phyloP scores from a whole-genome alignment of 768 basidiomycete genomes.

The Roridomyces roridus region DNA sequence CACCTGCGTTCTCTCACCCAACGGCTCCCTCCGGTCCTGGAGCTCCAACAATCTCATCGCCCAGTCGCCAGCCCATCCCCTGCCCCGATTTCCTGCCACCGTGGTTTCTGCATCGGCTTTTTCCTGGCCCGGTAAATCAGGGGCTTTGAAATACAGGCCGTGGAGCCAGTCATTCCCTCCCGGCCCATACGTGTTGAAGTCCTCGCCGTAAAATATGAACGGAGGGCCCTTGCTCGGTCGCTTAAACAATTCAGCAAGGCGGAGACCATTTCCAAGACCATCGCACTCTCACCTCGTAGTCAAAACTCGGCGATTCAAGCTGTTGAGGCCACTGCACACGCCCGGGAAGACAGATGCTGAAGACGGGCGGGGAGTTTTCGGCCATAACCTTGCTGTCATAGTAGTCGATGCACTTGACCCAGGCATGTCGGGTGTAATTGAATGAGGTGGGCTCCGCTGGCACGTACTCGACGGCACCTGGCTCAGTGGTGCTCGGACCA shows the following conservation, averaged over 20 bases:
- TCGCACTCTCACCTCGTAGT: no score
- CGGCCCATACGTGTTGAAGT: background rate
- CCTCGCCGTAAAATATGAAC: background rate
- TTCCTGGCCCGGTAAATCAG: conserved; percentile 5
- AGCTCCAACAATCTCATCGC: background rate
- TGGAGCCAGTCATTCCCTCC: background rate
- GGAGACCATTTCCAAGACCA: no score
- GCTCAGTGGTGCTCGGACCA: background rate
- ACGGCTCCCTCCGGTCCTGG: background rate
- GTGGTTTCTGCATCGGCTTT: background rate
- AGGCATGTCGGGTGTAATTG: background rate
- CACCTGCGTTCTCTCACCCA: conserved; percentile 15
- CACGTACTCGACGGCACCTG: background rate
- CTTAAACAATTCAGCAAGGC: no score
- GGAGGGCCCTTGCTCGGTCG: conserved; percentile 2
- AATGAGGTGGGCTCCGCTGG: background rate
- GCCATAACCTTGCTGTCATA: background rate
- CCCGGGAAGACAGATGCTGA: conserved; percentile 3
- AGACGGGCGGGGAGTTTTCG: background rate
- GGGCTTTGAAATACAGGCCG: background rate
- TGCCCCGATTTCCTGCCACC: background rate
- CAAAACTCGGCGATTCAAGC: background rate
- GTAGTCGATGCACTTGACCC: background rate
- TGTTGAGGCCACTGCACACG: conserved; percentile 3
- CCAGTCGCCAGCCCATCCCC: conserved; percentile 11